A percentile compares a stretch with the other conserved stretches of the same genome.
phyloP scores from a whole-genome alignment of 2,329 filamentous ascomycete genomes.

The Monosporascus sp. region DNA sequence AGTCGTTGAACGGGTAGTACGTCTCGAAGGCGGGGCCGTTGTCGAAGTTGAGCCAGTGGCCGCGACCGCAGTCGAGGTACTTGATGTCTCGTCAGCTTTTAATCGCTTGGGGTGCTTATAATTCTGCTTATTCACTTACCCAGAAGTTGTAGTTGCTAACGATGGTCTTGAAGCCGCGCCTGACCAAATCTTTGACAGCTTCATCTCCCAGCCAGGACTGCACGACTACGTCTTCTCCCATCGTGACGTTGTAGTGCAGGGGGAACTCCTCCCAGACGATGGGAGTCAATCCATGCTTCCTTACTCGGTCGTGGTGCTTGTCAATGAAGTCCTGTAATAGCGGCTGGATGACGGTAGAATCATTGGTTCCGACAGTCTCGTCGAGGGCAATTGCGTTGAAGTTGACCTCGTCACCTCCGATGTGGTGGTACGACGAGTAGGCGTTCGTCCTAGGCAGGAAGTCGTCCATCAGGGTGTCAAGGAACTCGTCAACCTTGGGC shows the following conservation, averaged over 20 bases:
- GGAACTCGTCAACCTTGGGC: constrained; percentile 62
- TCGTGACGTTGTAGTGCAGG: constrained; percentile 68
- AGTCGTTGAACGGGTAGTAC: constrained; percentile 71
- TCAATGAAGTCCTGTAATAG: constrained; percentile 75
- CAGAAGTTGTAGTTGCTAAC: constrained; percentile 74
- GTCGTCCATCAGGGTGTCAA: constrained; percentile 70
- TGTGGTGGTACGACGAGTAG: constrained; percentile 75
- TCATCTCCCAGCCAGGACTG: constrained; percentile 71
- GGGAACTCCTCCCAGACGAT: constrained; percentile 89
- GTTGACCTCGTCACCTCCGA: constrained; percentile 85
- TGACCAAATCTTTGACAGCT: constrained; percentile 56
- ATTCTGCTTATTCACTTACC: constrained; percentile 40
- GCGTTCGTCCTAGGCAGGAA: constrained; percentile 66
- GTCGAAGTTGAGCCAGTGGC: constrained; percentile 70
- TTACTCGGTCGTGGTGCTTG: constrained; percentile 61
- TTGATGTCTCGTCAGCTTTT: constrained; percentile 28
- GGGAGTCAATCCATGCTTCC: constrained; percentile 60
- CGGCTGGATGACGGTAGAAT: constrained; percentile 60
- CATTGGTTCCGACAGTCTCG: constrained; percentile 64
- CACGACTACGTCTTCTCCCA: constrained; percentile 67
- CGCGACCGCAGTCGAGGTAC: constrained; percentile 81
- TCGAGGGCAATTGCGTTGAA: constrained; percentile 70
- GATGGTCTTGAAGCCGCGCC: constrained; percentile 64
- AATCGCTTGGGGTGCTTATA: not conserved
- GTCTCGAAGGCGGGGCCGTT: constrained; percentile 46